A percentile compares a stretch with the other conserved stretches of the same genome.
Evolutionary conservation across 2,329 filamentous ascomycete species (phyloP).

Genomic region (Berkeleyomyces rouxiae): DNA sequence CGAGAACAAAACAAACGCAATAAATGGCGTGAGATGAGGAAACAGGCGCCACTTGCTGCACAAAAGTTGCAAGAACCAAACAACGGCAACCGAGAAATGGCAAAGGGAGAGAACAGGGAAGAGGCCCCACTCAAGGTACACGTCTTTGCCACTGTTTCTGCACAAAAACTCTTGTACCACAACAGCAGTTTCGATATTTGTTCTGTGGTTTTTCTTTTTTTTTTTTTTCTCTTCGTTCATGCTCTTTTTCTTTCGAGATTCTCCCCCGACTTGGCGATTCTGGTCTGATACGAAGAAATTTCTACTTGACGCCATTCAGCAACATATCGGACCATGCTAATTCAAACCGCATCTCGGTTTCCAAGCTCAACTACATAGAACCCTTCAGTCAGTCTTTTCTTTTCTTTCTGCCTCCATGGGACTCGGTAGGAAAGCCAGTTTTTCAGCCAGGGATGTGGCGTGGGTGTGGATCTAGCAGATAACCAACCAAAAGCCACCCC

Average conservation of each 20-base stretch:
- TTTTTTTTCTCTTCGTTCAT: not conserved
- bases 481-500: not conserved
- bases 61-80: not conserved
- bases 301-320: too few relatives aligned
- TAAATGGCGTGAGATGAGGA: not conserved
- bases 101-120: not conserved
- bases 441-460: not conserved
- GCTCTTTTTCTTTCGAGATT: not conserved
- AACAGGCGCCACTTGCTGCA: not conserved
- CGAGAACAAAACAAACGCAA: conserved; percentile 1
- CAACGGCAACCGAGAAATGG: not conserved
- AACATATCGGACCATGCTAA: not conserved
- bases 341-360: not conserved
- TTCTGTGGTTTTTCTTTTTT: not conserved
- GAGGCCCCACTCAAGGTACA: not conserved
- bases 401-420: too few relatives aligned
- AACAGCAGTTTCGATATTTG: too few relatives aligned
- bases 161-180: not conserved
- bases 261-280: not conserved
- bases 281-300: not conserved
- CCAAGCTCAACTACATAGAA: not conserved
- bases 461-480: not conserved
- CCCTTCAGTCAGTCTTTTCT: too few relatives aligned
- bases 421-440: too few relatives aligned
- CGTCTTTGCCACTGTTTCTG: not conserved